phyloP scores from a whole-genome alignment of 192 early-diverging fungal species.

The Allomyces javanicus region DNA sequence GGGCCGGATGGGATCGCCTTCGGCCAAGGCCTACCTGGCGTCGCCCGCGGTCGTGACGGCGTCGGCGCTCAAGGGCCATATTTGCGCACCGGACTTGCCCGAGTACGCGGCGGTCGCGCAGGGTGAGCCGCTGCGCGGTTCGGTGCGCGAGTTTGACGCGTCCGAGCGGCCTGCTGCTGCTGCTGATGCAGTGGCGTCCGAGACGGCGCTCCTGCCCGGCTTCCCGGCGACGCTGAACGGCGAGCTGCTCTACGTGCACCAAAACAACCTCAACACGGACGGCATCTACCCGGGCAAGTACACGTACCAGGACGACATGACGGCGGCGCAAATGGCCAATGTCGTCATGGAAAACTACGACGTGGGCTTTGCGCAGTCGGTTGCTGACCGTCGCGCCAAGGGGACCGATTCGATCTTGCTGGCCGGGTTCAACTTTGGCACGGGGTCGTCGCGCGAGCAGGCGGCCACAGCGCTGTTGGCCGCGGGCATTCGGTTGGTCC shows the following conservation, averaged over 20 bases:
- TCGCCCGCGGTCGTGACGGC: slow-evolving; percentile 93
- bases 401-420: slow-evolving; percentile 61
- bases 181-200: too few relatives aligned
- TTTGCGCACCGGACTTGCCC: slow-evolving; percentile 31
- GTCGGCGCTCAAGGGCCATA: slow-evolving; percentile 71
- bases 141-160: background rate
- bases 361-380: slow-evolving; percentile 50
- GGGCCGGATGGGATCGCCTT: slow-evolving; percentile 91
- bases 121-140: slow-evolving; percentile 48
- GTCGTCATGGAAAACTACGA: slow-evolving; percentile 99
- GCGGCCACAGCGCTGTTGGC: slow-evolving; percentile 86
- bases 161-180: too few relatives aligned
- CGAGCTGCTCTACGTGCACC: slow-evolving; percentile 69
- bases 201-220: slow-evolving; percentile 13
- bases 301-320: slow-evolving; percentile 92
- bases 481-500: slow-evolving; percentile 59
- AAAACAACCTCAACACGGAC: slow-evolving; percentile 96
- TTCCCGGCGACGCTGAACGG: slow-evolving; percentile 60
- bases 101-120: slow-evolving; percentile 57
- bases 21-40: slow-evolving; percentile 77
- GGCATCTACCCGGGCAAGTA: slow-evolving; percentile 97
- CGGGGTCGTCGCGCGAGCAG: slow-evolving; percentile 93
- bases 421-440: slow-evolving; percentile 90
- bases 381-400: slow-evolving; percentile 10
- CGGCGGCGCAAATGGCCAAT: slow-evolving; percentile 67